A percentile compares a stretch with the other conserved stretches of the same genome.
Evolutionary conservation across 257 asterid species (phyloP).

Genomic region (Salvia hispanica): DNA sequence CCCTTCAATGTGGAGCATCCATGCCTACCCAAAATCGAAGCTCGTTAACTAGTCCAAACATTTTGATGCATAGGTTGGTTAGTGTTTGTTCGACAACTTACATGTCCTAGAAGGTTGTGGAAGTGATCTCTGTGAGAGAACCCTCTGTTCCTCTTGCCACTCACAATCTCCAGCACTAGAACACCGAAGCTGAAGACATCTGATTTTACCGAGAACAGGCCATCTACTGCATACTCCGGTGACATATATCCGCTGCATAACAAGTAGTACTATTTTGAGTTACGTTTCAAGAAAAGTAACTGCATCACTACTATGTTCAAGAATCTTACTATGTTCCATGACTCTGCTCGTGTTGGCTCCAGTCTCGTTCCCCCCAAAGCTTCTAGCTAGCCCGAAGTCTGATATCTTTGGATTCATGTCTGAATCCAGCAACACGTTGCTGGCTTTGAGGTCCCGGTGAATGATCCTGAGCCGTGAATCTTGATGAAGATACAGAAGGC

Average conservation of each 20-base stretch:
- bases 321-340: conserved; percentile 27
- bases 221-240: conserved; percentile 28
- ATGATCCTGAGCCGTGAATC: conserved; percentile 30
- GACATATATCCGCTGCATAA: conserved; percentile 24
- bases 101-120: conserved; percentile 27
- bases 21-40: conserved; percentile 1
- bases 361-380: conserved; percentile 20
- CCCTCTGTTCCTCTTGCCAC: conserved; percentile 32
- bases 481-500: conserved; percentile 30
- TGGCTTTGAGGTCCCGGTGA: conserved; percentile 29
- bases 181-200: conserved; percentile 32
- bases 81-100: background rate
- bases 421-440: conserved; percentile 12
- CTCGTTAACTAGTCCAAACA: background rate
- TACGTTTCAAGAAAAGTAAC: background rate
- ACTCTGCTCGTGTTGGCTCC: conserved; percentile 29
- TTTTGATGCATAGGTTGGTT: background rate
- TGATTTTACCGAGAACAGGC: conserved; percentile 25
- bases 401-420: conserved; percentile 27
- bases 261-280: background rate
- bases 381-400: conserved; percentile 29
- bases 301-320: too few species aligned
- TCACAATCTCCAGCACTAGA: conserved; percentile 23
- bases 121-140: conserved; percentile 26
- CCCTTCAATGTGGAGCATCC: conserved; percentile 27